Percentiles rank a stretch among this genome's conserved stretches.
phyloP scores from a whole-genome alignment of 83 land plant species.

The Thuja plicata region DNA sequence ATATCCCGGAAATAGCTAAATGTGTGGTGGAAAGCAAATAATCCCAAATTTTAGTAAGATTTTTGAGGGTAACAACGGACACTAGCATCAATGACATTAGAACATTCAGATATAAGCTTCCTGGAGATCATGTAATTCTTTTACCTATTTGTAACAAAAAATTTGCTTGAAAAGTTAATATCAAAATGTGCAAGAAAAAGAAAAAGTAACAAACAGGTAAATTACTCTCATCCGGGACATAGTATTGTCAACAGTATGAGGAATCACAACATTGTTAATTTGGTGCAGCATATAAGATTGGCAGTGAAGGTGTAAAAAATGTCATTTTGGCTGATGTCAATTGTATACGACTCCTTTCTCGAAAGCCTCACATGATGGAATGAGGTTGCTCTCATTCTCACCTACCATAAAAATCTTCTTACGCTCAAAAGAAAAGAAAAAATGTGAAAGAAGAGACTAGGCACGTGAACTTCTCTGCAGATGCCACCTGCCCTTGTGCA shows the following conservation, averaged over 20 bases:
- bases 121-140: conserved; percentile 16
- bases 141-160: conserved; percentile 35
- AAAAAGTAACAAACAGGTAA: not conserved
- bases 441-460: too few species aligned
- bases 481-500: too few species aligned
- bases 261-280: conserved; percentile 41
- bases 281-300: conserved; percentile 23
- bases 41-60: not conserved
- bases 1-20: not conserved
- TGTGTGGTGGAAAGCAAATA: not conserved
- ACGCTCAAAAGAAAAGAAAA: not conserved
- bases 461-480: too few species aligned
- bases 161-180: conserved; percentile 29
- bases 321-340: conserved; percentile 74
- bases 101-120: not conserved
- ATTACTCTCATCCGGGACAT: conserved; percentile 35
- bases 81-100: not conserved
- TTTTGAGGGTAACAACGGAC: not conserved
- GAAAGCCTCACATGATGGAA: conserved; percentile 44
- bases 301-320: conserved; percentile 38
- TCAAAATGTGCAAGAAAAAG: not conserved
- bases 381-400: conserved; percentile 8
- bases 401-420: not conserved
- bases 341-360: conserved; percentile 40
- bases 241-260: conserved; percentile 27